Evolutionary conservation across 257 asterid species (phyloP), one percentile per base, ranked within the genome.

Genomic region (Nemophila menziesii): DNA sequence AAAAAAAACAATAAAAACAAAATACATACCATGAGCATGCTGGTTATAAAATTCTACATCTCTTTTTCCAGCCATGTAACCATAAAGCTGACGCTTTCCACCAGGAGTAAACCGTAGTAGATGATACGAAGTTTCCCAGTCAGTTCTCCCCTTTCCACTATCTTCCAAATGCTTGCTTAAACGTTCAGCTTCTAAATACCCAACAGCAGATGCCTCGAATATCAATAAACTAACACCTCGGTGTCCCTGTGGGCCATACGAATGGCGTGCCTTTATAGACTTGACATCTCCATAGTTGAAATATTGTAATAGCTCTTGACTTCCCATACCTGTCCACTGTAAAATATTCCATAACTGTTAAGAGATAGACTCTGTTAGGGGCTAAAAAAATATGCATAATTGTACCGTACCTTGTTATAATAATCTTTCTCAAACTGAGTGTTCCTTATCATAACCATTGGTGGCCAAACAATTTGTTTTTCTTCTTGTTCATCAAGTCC

Each of bases 301-400:
- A 41, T 48, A 61, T 1, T 64, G 70, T 1, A 58, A 65, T 46
- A 80, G 72, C 61, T 77, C 86, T 42, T 62, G 74, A 54, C 67
- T 77, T 8, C 80, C 86, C 93, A 80, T 77, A 27, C 89, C 93
- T 26, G 45, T 59, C 89, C 93, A 80, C 86, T 79, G 65, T 16
- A 39, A 45, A 27, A 47, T 12, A 40, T 43, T 54, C 40, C 51
- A 16, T 44, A 34, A 43, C 22, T 7, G 7, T 29, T 29, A 29
- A 13, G 36, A 29, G 3, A 29, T 7, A 2, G 36, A 29, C 12
- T 13, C 36, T 7, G 36, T 2, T 29, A 4, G 4, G 6, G 33
- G 33, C 36, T 7, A 29, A 29, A 29, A n/a, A 13, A 29, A 29
- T 7, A 29, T 7, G 36, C 9, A 29, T 29, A 2, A 29, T 29